Evolutionary conservation across 768 basidiomycete genomes (phyloP).

Genomic region (Paxillus involutus): DNA sequence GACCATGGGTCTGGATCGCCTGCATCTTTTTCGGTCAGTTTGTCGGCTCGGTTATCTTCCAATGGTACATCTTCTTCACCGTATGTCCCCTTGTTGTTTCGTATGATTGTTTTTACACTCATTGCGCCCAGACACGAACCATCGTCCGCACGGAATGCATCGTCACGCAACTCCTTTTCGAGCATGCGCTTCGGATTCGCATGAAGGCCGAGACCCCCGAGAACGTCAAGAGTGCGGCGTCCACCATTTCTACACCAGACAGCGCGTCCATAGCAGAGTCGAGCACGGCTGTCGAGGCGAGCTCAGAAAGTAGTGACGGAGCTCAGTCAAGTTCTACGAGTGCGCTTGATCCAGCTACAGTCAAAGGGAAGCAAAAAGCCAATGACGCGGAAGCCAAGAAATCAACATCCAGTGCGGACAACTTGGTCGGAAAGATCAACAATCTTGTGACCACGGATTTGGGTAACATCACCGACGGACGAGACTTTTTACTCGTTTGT

Average conservation of each 20-base stretch:
- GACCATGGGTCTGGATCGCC: slow-evolving; percentile 71
- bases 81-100: slow-evolving; percentile 10
- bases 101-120: background rate
- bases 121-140: slow-evolving; percentile 35
- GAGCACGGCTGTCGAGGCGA: slow-evolving; percentile 10
- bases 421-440: slow-evolving; percentile 74
- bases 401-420: slow-evolving; percentile 31
- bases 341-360: background rate
- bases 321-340: background rate
- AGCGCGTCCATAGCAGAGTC: slow-evolving; percentile 9
- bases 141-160: slow-evolving; percentile 51
- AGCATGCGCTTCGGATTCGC: slow-evolving; percentile 61
- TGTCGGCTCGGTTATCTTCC: slow-evolving; percentile 41
- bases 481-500: slow-evolving; percentile 15
- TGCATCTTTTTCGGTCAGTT: slow-evolving; percentile 50
- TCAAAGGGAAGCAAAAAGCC: slow-evolving; percentile 3
- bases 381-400: background rate
- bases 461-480: slow-evolving; percentile 14
- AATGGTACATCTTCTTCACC: slow-evolving; percentile 50
- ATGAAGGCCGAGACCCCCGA: slow-evolving; percentile 17
- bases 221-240: slow-evolving; percentile 2
- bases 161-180: slow-evolving; percentile 53
- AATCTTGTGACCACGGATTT: slow-evolving; percentile 61
- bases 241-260: slow-evolving; percentile 8
- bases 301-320: slow-evolving; percentile 4